A percentile compares a stretch with the other conserved stretches of the same genome.
Conservation (phyloP, 2,329 filamentous ascomycete genomes). For the Mycocentrospora acerina region DNA sequence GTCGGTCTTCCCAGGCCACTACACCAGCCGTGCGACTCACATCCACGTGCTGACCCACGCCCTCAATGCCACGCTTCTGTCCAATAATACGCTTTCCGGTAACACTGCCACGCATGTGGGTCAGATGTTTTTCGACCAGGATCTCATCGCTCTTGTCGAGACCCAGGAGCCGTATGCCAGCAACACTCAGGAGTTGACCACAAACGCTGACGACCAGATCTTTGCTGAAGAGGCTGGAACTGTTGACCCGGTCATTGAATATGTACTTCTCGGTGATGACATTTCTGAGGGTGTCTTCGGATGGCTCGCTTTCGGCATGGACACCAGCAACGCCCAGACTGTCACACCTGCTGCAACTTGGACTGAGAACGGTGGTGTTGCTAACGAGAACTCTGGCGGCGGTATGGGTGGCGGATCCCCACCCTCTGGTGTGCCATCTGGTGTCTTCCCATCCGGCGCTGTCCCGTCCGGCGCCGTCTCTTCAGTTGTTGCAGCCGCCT, state of each 20-base stretch:
- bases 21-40: conserved; percentile 31
- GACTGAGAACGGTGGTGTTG: conserved; percentile 31
- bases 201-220: conserved; percentile 55
- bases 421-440: conserved; percentile 9
- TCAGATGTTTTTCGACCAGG: conserved; percentile 66
- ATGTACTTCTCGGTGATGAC: conserved; percentile 57
- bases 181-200: conserved; percentile 49
- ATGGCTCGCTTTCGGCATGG: conserved; percentile 39
- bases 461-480: conserved; percentile 7
- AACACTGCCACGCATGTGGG: conserved; percentile 60
- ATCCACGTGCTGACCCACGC: conserved; percentile 44
- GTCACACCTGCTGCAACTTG: conserved; percentile 29
- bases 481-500: conserved; percentile 1
- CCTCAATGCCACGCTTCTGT: conserved; percentile 37
- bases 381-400: conserved; percentile 21
- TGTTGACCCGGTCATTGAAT: conserved; percentile 60
- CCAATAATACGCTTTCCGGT: conserved; percentile 54
- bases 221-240: conserved; percentile 51
- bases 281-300: conserved; percentile 36
- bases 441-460: conserved; percentile 3
- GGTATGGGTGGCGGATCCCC: conserved; percentile 14
- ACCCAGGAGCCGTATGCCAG: conserved; percentile 45
- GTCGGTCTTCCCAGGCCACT: conserved; percentile 51
- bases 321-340: conserved; percentile 24
- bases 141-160: conserved; percentile 56